Percentiles rank a stretch among this genome's conserved stretches.
Conservation (phyloP, 1,139 yeast species). For the Neolecta irregularis region DNA sequence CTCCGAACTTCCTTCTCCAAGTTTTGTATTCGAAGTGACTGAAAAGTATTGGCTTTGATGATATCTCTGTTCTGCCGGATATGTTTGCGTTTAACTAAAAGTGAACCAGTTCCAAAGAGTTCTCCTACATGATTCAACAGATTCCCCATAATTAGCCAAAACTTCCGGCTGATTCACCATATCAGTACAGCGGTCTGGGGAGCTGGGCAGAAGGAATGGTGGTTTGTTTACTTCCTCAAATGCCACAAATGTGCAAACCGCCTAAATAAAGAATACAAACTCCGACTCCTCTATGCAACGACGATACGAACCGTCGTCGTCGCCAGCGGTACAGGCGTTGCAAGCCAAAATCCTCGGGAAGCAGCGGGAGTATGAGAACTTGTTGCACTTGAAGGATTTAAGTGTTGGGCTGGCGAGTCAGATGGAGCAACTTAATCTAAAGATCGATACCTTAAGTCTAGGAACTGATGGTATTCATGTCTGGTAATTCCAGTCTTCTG, state of each 20-base stretch:
- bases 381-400: slow-evolving; percentile 35
- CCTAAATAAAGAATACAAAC: too few species aligned
- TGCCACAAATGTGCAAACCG: too few species aligned
- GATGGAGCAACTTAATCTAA: slow-evolving; percentile 35
- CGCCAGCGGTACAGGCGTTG: slow-evolving; percentile 13
- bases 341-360: slow-evolving; percentile 27
- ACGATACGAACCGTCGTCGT: background rate
- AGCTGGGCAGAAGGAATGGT: too few species aligned
- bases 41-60: slow-evolving; percentile 2
- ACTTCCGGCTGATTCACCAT: too few species aligned
- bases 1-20: slow-evolving; percentile 2
- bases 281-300: too few species aligned
- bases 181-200: too few species aligned
- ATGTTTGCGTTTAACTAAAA: slow-evolving; percentile 3
- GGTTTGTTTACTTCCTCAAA: too few species aligned
- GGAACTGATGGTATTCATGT: slow-evolving; percentile 35
- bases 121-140: slow-evolving; percentile 3
- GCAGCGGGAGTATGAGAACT: slow-evolving; percentile 36
- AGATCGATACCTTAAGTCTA: slow-evolving; percentile 36
- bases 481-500: slow-evolving; percentile 7
- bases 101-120: background rate
- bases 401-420: slow-evolving; percentile 35
- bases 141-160: background rate
- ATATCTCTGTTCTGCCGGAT: slow-evolving; percentile 4
- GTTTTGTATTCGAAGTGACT: background rate